A percentile compares a stretch with the other conserved stretches of the same genome.
Conservation (phyloP, 257 asterid species). For the Nicotiana undulata region DNA sequence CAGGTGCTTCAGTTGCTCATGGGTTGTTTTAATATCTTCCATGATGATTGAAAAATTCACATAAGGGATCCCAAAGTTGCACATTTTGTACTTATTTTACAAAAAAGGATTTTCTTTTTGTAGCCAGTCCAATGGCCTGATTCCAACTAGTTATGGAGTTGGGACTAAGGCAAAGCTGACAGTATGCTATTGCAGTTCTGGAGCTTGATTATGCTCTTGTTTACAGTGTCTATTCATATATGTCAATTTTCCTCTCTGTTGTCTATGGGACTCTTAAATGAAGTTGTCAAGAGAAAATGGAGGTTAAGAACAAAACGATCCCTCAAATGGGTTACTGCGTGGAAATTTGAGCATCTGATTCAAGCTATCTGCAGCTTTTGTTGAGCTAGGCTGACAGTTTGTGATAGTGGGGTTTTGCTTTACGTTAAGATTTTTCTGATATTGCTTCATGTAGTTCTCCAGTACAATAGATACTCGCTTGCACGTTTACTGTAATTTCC, state of each 20-base stretch:
- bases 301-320: background rate
- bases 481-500: background rate
- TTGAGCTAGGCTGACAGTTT: background rate
- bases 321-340: background rate
- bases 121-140: background rate
- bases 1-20: slow-evolving; percentile 53
- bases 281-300: background rate
- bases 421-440: background rate
- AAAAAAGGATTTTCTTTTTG: background rate
- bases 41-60: background rate
- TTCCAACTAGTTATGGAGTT: background rate
- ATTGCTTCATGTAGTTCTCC: background rate
- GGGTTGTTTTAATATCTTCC: background rate
- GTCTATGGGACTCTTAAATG: background rate
- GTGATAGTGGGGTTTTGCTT: background rate
- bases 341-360: background rate
- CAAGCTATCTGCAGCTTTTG: background rate
- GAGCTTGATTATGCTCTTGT: background rate
- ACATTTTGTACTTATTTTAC: background rate
- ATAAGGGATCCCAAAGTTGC: background rate
- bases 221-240: background rate
- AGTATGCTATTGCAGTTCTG: background rate
- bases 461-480: background rate
- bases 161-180: background rate
- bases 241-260: background rate